Evolutionary conservation across 2,329 filamentous ascomycete genomes (phyloP).

Genomic region (Colletotrichum siamense): DNA sequence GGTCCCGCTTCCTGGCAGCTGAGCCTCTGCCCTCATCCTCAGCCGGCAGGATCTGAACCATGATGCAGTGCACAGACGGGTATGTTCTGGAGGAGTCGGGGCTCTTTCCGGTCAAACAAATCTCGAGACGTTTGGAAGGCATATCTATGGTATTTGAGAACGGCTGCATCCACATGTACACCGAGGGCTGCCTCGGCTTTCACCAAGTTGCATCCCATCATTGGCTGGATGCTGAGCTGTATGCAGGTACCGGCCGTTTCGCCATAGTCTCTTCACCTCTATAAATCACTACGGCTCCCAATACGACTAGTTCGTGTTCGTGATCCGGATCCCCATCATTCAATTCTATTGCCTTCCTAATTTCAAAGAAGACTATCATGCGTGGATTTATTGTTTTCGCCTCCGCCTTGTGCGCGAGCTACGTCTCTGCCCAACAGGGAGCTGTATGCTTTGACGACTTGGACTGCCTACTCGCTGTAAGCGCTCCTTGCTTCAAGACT

Average conservation of each 20-base stretch:
- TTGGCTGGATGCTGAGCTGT: neutral
- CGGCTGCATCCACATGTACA: neutral
- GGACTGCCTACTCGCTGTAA: slow-evolving; percentile 10
- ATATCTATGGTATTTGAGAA: neutral
- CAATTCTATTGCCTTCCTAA: neutral
- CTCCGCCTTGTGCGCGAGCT: slow-evolving; percentile 4
- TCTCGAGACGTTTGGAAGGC: slow-evolving; percentile 15
- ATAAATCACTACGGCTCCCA: neutral
- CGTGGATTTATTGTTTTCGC: slow-evolving; percentile 1
- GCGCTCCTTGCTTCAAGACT: neutral
- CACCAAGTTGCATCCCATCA: neutral
- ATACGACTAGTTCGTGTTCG: neutral
- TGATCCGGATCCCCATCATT: neutral
- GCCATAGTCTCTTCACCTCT: neutral
- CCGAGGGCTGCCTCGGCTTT: neutral
- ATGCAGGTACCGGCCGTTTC: neutral
- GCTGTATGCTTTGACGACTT: slow-evolving; percentile 16
- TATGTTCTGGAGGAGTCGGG: neutral
- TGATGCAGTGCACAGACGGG: neutral
- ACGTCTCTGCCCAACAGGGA: slow-evolving; percentile 10
- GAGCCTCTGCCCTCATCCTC: neutral
- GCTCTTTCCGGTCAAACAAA: slow-evolving; percentile 10
- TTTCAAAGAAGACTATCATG: neutral
- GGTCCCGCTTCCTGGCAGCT: neutral
- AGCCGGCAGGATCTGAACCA: neutral